Evolutionary conservation across 2,329 filamentous ascomycete genomes (phyloP), one percentile per base, ranked within the genome.

Genomic region (Trichoderma endophyticum): DNA sequence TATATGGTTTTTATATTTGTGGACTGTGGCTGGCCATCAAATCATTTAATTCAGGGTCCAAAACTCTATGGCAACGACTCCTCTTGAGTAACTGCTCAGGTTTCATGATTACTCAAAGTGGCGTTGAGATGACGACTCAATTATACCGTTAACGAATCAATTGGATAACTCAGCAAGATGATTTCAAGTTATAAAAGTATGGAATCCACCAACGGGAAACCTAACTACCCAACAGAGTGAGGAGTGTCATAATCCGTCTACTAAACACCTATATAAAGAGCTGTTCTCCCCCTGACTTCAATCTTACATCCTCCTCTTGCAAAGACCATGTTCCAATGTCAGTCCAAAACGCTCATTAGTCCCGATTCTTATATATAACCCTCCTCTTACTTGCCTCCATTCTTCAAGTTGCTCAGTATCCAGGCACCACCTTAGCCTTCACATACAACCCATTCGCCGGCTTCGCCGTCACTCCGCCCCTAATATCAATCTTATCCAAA

Each of bases 391-490:
- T 28, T 12, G n/a, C 9, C 8, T 11, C n/a, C 8, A 8, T 56
- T 11, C 30, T 36, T 34, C 63, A 9, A 26, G 8, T 11, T 1
- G 24, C 39, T 79, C 72, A 81, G 73, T 92, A 94, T 0, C 90
- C 90, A 28, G 90, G 86, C n/a, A 94, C 77, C 64, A 89, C 83
- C 77, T 84, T 93, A 61, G 93, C 82, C 78, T 86, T 89, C 7
- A 95, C 88, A 77, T 88, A 86, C 78, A 98, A 82, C 0, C 94
- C 94, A 71, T 90, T 90, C 71, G 87, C 88, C 1, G 94, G 94
- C 78, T 89, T 88, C 7, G 89, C 86, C 24, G 94, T 97, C 62
- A 96, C 86, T 3, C 89, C 89, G 0, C 89, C 87, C 80, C 90
- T 90, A 73, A 97, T 89, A 61, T 87, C 81, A 61, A 95, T 79